Evolutionary conservation across 2,329 filamentous ascomycete genomes (phyloP), one percentile per base, ranked within the genome.

Genomic region (Ceratocystis papillata): DNA sequence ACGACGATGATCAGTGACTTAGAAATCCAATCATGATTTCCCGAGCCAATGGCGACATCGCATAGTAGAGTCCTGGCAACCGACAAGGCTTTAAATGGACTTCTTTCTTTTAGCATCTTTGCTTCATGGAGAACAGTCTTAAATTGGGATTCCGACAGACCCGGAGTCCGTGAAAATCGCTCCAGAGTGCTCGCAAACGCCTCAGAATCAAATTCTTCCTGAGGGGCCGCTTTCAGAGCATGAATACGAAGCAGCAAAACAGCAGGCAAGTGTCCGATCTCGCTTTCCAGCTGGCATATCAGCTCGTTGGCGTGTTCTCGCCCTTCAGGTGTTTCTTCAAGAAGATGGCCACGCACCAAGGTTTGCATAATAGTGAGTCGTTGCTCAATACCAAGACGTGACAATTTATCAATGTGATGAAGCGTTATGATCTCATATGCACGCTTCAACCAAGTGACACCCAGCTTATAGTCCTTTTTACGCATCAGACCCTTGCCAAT

Each of bases 241-340:
- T 90, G 86, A 1, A 95, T 78, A 67, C 83, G 85, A 68, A 94
- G 77, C 5, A 93, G 76, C 3, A 84, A 75, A 1, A 92, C 82
- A 0, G 87, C 76, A 28, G 88, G 79, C 68, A 85, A 85, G 68
- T 87, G 80, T 1, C 83, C 83, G 44, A 87, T 76, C 67, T 86
- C 82, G 64, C 79, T 76, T 70, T 87, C 83, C 33, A 94, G 75
- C n/a, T 80, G 75, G 17, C 77, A 74, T n/a, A 90, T 74, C 48
- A 88, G 74, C 7, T 81, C 77, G 57, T 78, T 76, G 0, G 87
- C 85, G 69, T 81, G 81, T 1, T 78, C 73, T 1, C 79, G 71
- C 1, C 76, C 74, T 0, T 82, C 78, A 0, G 73, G 60, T 0
- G 77, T 78, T 4, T 79, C 75, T 0, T 78, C 72, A 2, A 77